phyloP scores from a whole-genome alignment of 2,329 filamentous ascomycete species.

The Curvularia eragrostidis region DNA sequence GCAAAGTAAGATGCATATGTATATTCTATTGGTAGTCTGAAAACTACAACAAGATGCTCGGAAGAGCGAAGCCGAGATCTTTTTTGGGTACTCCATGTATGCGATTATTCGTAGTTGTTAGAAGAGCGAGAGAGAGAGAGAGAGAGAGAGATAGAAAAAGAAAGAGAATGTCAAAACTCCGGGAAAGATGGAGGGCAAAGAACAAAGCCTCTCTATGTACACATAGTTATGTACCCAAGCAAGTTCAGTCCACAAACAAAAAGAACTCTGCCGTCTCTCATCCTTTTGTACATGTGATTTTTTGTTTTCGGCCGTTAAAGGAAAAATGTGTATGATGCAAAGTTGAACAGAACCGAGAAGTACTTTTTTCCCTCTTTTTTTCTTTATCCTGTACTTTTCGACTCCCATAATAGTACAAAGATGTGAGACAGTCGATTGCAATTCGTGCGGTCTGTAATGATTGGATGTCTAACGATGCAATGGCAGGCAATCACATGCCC shows the following conservation, averaged over 20 bases:
- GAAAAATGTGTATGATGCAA: background rate
- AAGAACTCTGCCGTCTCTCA: background rate
- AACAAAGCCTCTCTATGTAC: background rate
- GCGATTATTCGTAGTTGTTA: background rate
- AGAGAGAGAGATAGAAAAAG: no score
- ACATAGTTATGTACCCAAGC: background rate
- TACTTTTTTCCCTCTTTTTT: background rate
- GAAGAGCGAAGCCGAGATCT: background rate
- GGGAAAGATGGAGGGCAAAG: background rate
- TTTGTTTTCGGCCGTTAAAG: background rate
- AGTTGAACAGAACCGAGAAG: background rate
- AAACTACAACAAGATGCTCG: background rate
- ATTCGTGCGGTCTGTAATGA: no score
- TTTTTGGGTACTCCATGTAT: background rate
- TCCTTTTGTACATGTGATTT: background rate
- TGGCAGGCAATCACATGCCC: background rate
- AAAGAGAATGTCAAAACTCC: no score
- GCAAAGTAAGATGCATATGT: background rate
- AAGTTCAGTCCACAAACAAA: background rate
- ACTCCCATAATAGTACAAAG: background rate
- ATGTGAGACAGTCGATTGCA: no score
- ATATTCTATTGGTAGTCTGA: background rate
- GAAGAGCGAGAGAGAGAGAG: background rate
- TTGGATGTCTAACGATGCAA: background rate
- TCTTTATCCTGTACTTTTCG: background rate